Evolutionary conservation across 2,329 filamentous ascomycete genomes (phyloP), one percentile per base, ranked within the genome.

Genomic region (Chaetomium sp.): DNA sequence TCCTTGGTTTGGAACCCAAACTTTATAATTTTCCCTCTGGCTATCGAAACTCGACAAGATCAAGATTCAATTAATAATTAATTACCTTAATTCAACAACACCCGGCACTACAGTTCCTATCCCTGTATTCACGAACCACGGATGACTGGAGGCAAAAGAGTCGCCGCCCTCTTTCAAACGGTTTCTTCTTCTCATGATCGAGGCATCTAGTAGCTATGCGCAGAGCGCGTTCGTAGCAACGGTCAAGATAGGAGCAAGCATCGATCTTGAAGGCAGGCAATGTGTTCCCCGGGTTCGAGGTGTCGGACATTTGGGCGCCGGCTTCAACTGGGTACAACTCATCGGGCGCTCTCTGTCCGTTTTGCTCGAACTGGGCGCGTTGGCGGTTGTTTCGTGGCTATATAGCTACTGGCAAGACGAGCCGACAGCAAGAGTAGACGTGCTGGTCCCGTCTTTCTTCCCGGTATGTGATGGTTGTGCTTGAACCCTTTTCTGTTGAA

Each of bases 371-470:
- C 49, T 59, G 3, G 61, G 57, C 12, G 45, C 58, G 9, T 19
- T 64, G 2, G 35, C 52, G 1, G 56, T 64, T 42, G 33, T 64
- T 19, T 55, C 59, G 2, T 64, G 51, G 52, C 11, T 59, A 35
- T 62, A 61, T 45, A 32, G 35, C 34, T 35, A 46, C 7, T 65
- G 61, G 63, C 44, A 44, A 44, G 5, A 27, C 5, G 55, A 64
- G 42, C 45, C 52, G 12, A 54, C 36, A 1, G 58, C 56, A 6
- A 53, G 60, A 42, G 61, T 64, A 1, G 63, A 65, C 47, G 33
- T 64, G 1, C 27, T 64, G 2, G 52, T 61, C 12, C 63, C 63
- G 2, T 65, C 57, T 5, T 65, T 64, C 38, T 62, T 62, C 32
- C 60, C 61, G 27, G 60, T 63, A 46, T 2, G 59, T 4, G 19